These are phyloP conservation scores for Corchorus capsularis DNA, from an alignment of 345 rosid species.

Conservation along the genomic window DNA sequence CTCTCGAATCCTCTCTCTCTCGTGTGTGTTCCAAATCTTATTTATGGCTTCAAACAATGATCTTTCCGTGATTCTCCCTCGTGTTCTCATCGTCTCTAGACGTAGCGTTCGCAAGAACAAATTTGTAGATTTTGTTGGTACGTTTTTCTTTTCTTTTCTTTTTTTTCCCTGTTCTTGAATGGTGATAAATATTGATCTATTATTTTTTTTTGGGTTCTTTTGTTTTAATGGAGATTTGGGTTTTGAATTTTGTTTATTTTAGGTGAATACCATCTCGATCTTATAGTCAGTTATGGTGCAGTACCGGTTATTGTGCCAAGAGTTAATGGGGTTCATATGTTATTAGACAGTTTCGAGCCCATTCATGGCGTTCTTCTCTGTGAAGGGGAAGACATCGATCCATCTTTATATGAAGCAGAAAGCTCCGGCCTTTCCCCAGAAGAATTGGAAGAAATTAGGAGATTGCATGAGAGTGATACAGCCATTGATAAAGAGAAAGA, in stretches of 20 bases:
- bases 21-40: not conserved
- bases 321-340: slow-evolving; percentile 70
- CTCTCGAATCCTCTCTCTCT: not conserved
- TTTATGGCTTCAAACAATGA: slow-evolving; percentile 41
- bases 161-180: not conserved
- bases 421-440: slow-evolving; percentile 49
- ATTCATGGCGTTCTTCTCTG: slow-evolving; percentile 94
- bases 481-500: slow-evolving; percentile 80
- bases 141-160: not conserved
- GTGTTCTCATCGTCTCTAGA: slow-evolving; percentile 84
- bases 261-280: slow-evolving; percentile 96
- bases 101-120: slow-evolving; percentile 86
- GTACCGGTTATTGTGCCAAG: slow-evolving; percentile 86
- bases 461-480: slow-evolving; percentile 66
- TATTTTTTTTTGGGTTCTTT: not conserved
- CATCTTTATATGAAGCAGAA: slow-evolving; percentile 65
- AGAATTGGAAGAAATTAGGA: slow-evolving; percentile 72
- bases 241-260: slow-evolving; percentile 8
- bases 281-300: slow-evolving; percentile 73
- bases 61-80: slow-evolving; percentile 73
- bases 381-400: slow-evolving; percentile 93
- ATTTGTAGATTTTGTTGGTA: slow-evolving; percentile 90
- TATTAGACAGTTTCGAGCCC: slow-evolving; percentile 81
- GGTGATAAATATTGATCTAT: not conserved
- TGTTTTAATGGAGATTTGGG: not conserved